Evolutionary conservation across 352 stramenopile species (phyloP), one percentile per base, ranked within the genome.

Genomic region (Salisapilia sapeloensis): DNA sequence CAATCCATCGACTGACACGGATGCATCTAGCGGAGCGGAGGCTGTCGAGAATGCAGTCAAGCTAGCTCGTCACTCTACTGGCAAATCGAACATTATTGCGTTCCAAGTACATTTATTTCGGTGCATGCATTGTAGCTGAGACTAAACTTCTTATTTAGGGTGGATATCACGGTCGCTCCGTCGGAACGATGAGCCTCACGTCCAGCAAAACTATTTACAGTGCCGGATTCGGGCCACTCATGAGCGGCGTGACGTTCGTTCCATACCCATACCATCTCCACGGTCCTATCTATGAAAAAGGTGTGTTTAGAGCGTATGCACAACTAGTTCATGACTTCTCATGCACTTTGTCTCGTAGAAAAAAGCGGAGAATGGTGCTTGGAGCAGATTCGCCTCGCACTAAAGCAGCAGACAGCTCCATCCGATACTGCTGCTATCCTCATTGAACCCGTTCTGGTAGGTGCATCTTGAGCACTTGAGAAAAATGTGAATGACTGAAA

Each of bases 41-140:
- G 84, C 81, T 5, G 58, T 95, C 3, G 87, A 96, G 51, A 93
- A 94, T 37, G 72, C 84, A 2, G 65, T 96, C 51, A 95, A 96
- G 50, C 60, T 96, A 24, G 87, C 84, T 13, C 76, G 83, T 21
- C 77, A 93, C 30, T 70, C 77, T 5, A 96, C 84, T 5, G 58
- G 71, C 15, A 95, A 95, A 59, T 60, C 45, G 27, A 84, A 83
- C 35, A 56, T 96, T 30, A 92, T 96, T 29, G 79, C 90, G 12
- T 94, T 96, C 48, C 71, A 92, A 23, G 12, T 42, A 29, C 11
- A 26, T 12, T 1, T 30, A 11, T 10, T 33, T 16, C 7, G 24
- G 14, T 14, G 18, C 23, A 30, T 13, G 29, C 37, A 14, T 27
- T 27, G 14, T 30, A 21, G 10, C 30, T 43, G 4, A 40, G 34